Percentiles rank a stretch among this genome's conserved stretches.
phyloP scores from a whole-genome alignment of 306 rosid genomes.

The Luffa aegyptiaca region DNA sequence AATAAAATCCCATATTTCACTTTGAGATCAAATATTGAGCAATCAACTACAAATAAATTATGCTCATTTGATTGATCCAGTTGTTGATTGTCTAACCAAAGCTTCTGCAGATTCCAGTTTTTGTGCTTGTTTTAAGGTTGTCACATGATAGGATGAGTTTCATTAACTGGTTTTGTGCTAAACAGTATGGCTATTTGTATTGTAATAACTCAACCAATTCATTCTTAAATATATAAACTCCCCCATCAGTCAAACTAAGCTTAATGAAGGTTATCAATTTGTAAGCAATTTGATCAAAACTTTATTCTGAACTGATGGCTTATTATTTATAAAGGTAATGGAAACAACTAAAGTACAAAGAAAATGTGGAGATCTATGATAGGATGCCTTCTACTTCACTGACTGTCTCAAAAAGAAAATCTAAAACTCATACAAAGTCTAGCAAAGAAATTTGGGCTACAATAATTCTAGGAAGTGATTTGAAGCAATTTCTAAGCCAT shows the following conservation, averaged over 20 bases:
- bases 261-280: not conserved
- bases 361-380: constrained; percentile 6
- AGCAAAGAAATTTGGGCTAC: not conserved
- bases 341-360: not conserved
- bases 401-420: not conserved
- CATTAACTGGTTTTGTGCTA: too few relatives aligned
- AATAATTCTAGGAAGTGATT: constrained; percentile 7
- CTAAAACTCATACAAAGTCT: not conserved
- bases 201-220: not conserved
- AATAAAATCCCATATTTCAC: too few relatives aligned
- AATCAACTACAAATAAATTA: not conserved
- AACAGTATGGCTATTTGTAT: not conserved
- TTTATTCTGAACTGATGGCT: not conserved
- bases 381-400: constrained; percentile 11
- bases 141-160: not conserved
- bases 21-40: not conserved
- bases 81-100: too few relatives aligned
- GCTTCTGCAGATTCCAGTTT: not conserved
- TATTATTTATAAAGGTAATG: not conserved
- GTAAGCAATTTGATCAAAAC: constrained; percentile 3
- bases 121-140: not conserved
- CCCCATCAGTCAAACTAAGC: not conserved
- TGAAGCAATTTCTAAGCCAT: constrained; percentile 1
- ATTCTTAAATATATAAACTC: not conserved
- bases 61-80: not conserved